These are phyloP conservation scores for Diaporthe amygdali DNA, from an alignment of 2,329 filamentous ascomycete genomes.

Conservation along the genomic window DNA sequence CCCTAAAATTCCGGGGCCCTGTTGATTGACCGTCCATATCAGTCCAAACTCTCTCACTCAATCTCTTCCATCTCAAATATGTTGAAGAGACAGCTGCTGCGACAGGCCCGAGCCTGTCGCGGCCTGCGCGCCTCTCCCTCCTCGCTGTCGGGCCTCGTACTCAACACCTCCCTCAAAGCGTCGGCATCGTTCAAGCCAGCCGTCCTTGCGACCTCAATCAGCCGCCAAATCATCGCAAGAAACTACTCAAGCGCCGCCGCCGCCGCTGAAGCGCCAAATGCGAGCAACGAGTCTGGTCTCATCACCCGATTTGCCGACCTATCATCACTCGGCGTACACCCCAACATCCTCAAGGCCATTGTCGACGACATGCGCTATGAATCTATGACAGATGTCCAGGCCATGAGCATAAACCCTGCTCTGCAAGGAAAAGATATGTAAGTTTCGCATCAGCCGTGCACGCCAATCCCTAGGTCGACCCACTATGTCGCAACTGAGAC, in stretches of 20 bases:
- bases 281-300: slow-evolving; percentile 29
- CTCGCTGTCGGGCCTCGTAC: slow-evolving; percentile 12
- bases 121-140: slow-evolving; percentile 22
- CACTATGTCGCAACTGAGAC: neutral
- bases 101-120: slow-evolving; percentile 24
- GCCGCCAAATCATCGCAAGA: slow-evolving; percentile 20
- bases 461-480: neutral
- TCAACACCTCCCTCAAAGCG: slow-evolving; percentile 5
- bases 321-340: slow-evolving; percentile 58
- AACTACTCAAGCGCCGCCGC: slow-evolving; percentile 28
- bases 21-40: neutral
- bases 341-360: slow-evolving; percentile 70
- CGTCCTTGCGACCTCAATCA: slow-evolving; percentile 14
- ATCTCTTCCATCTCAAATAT: slow-evolving; percentile 12
- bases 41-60: neutral
- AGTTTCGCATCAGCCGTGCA: slow-evolving; percentile 39
- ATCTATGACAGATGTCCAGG: slow-evolving; percentile 92
- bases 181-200: slow-evolving; percentile 15
- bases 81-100: slow-evolving; percentile 27
- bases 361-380: slow-evolving; percentile 76
- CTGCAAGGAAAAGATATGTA: slow-evolving; percentile 84
- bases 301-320: slow-evolving; percentile 52
- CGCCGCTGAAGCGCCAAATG: slow-evolving; percentile 19
- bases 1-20: neutral
- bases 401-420: slow-evolving; percentile 79